A percentile compares a stretch with the other conserved stretches of the same genome.
Conservation (phyloP, 129 eudicot species). For the Flaveria trinervia region DNA sequence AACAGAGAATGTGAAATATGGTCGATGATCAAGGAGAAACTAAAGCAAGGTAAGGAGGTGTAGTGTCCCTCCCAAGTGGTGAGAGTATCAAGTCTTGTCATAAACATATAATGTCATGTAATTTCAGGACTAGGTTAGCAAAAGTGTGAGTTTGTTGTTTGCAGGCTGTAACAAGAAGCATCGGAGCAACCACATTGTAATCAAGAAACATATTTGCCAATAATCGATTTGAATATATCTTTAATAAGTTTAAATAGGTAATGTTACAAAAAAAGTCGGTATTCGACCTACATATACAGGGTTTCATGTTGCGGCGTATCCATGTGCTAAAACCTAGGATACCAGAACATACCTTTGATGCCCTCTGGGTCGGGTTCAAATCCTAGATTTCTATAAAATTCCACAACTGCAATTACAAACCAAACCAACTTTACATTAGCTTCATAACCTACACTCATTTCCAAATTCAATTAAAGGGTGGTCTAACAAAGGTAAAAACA, state of each 20-base stretch:
- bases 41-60: background rate
- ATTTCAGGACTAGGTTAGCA: no score
- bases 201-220: constrained; percentile 6
- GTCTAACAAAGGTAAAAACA: background rate
- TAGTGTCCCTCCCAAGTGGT: no score
- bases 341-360: constrained; percentile 99
- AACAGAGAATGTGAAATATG: background rate
- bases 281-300: constrained; percentile 27
- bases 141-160: no score
- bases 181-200: background rate
- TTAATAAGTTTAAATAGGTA: constrained; percentile 19
- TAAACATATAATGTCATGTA: no score
- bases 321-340: constrained; percentile 59
- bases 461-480: background rate
- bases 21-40: background rate
- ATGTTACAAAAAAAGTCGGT: constrained; percentile 16
- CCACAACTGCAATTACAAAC: constrained; percentile 74
- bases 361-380: constrained; percentile 98
- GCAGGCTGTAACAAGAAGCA: background rate
- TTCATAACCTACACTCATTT: background rate
- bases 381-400: constrained; percentile 82
- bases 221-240: constrained; percentile 16
- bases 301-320: background rate
- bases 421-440: constrained; percentile 21
- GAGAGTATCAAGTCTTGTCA: no score